These are phyloP conservation scores for Oleoguttula mirabilis DNA, from an alignment of 495 filamentous ascomycete species.

Conservation along the genomic window DNA sequence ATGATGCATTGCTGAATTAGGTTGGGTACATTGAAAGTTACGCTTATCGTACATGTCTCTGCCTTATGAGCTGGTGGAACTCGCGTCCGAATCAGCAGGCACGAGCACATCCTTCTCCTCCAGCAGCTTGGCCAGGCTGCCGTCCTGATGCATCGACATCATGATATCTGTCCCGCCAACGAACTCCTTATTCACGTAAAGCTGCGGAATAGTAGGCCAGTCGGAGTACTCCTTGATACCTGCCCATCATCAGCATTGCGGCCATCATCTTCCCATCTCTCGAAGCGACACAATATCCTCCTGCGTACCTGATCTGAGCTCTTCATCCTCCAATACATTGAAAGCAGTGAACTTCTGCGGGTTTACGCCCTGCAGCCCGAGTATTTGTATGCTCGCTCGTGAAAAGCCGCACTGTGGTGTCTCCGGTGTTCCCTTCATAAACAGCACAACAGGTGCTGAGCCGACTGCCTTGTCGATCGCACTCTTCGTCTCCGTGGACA, in stretches of 20 bases:
- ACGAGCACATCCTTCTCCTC: constrained; percentile 80
- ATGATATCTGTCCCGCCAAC: constrained; percentile 95
- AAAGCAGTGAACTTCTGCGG: constrained; percentile 94
- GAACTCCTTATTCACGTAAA: constrained; percentile 92
- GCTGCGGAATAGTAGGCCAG: constrained; percentile 96
- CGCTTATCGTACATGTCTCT: background rate
- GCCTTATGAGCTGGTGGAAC: constrained; percentile 6
- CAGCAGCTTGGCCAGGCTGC: constrained; percentile 78
- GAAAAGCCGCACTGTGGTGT: constrained; percentile 98
- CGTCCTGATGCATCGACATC: constrained; percentile 94
- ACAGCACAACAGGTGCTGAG: constrained; percentile 83
- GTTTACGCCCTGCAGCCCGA: constrained; percentile 88
- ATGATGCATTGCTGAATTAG: background rate
- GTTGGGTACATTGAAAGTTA: background rate
- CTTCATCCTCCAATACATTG: constrained; percentile 87
- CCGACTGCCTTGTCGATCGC: constrained; percentile 81
- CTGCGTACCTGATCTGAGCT: constrained; percentile 66
- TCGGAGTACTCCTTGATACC: constrained; percentile 98
- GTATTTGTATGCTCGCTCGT: constrained; percentile 83
- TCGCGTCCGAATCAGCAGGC: constrained; percentile 15
- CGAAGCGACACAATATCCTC: background rate
- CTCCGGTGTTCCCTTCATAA: constrained; percentile 98
- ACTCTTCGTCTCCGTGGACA: constrained; percentile 61
- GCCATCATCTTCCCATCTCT: background rate
- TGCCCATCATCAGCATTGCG: constrained; percentile 28